These are phyloP conservation scores for Candida hungchunana DNA, from an alignment of 805 yeast genomes.

Conservation along the genomic window DNA sequence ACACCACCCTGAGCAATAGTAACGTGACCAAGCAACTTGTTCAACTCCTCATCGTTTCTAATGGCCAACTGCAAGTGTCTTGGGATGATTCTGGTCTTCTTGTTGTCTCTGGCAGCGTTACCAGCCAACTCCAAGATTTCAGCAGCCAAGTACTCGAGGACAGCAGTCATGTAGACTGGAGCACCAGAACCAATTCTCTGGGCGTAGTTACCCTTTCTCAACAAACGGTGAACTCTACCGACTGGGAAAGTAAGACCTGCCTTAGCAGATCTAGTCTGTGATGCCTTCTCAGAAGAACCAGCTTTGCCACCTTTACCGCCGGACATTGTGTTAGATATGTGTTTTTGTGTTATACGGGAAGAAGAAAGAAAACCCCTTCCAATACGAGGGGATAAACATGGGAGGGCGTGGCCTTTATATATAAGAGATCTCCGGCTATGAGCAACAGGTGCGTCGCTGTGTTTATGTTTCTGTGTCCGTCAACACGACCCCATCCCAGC, in stretches of 20 bases:
- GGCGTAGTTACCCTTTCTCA: conserved; percentile 97
- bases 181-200: conserved; percentile 99
- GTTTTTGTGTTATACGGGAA: conserved; percentile 10
- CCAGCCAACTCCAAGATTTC: conserved; percentile 98
- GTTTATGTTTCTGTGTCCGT: too few species aligned
- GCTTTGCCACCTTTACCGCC: conserved; percentile 82
- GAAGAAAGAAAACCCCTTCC: conserved; percentile 1
- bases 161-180: conserved; percentile 96
- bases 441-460: too few species aligned
- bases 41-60: conserved; percentile 98
- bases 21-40: conserved; percentile 88
- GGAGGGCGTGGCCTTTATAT: conserved; percentile 2
- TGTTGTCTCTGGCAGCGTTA: conserved; percentile 98
- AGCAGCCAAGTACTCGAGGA: conserved; percentile 94
- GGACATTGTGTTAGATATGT: conserved; percentile 46
- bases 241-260: conserved; percentile 99
- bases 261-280: conserved; percentile 97
- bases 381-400: not conserved
- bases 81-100: conserved; percentile 98
- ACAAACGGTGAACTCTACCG: conserved; percentile 96
- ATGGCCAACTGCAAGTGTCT: conserved; percentile 98
- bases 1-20: conserved; percentile 99
- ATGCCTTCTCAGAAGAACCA: conserved; percentile 89
- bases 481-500: too few species aligned
- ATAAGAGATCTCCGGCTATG: too few species aligned